phyloP scores from a whole-genome alignment of 352 stramenopile species.

The Phytophthora pseudosyringae region DNA sequence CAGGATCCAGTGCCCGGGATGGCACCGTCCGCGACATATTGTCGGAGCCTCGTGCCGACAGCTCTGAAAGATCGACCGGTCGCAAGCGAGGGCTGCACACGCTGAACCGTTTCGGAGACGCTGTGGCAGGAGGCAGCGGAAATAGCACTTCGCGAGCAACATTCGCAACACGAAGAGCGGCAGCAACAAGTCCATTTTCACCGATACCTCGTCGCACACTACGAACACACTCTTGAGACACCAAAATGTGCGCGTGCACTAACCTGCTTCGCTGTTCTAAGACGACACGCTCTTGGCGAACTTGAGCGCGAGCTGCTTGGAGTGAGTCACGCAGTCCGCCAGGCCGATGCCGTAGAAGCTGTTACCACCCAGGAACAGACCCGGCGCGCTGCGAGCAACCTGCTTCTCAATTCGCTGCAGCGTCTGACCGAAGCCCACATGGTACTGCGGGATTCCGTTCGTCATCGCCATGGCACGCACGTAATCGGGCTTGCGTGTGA shows the following conservation, averaged over 20 bases:
- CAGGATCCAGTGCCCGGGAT: slow-evolving; percentile 73
- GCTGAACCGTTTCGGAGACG: slow-evolving; percentile 26
- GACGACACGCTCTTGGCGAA: slow-evolving; percentile 56
- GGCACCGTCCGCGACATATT: slow-evolving; percentile 64
- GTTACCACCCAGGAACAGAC: slow-evolving; percentile 76
- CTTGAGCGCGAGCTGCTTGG: slow-evolving; percentile 79
- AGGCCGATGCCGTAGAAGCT: slow-evolving; percentile 89
- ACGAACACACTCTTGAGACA: slow-evolving; percentile 7
- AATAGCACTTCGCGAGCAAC: slow-evolving; percentile 21
- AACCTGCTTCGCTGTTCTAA: slow-evolving; percentile 17
- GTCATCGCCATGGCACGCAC: slow-evolving; percentile 56
- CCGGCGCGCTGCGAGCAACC: slow-evolving; percentile 41
- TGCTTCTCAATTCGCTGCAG: slow-evolving; percentile 67
- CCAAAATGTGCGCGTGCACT: slow-evolving; percentile 21
- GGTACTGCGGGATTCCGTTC: slow-evolving; percentile 88
- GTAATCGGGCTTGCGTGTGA: slow-evolving; percentile 62
- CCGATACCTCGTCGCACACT: not conserved
- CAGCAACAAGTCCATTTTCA: slow-evolving; percentile 28
- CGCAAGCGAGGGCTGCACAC: not conserved
- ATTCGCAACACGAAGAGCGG: slow-evolving; percentile 6
- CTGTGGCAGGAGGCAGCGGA: not conserved
- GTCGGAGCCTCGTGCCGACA: not conserved
- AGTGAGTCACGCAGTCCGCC: slow-evolving; percentile 84
- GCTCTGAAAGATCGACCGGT: slow-evolving; percentile 17
- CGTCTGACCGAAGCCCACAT: slow-evolving; percentile 76